Conservation (phyloP, 1,284 basidiomycete species). For the Peniophora sp. region DNA sequence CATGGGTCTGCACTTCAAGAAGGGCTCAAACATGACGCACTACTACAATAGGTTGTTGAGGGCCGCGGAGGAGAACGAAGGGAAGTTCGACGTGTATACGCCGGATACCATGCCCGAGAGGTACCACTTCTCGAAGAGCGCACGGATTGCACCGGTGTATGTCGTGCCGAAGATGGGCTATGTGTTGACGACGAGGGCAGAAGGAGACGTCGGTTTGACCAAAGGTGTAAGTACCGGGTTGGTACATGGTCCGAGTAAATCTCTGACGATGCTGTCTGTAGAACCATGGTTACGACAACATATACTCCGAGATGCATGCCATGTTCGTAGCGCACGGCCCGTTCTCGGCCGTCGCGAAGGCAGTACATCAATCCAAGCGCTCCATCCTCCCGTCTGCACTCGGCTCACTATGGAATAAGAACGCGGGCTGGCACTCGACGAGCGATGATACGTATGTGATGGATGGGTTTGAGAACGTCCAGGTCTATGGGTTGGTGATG, state of each 20-base stretch:
- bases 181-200: constrained; percentile 51
- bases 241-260: background rate
- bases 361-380: constrained; percentile 28
- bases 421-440: constrained; percentile 60
- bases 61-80: constrained; percentile 37
- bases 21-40: constrained; percentile 44
- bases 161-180: constrained; percentile 76
- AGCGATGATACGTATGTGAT: constrained; percentile 62
- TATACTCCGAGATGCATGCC: constrained; percentile 72
- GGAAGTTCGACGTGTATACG: constrained; percentile 72
- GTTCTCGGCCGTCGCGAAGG: constrained; percentile 64
- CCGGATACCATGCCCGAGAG: constrained; percentile 73
- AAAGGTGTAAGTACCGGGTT: constrained; percentile 61
- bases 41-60: constrained; percentile 47
- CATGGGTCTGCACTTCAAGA: constrained; percentile 71
- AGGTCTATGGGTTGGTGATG: constrained; percentile 79
- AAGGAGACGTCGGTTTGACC: constrained; percentile 58
- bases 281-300: constrained; percentile 84
- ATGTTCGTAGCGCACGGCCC: constrained; percentile 89
- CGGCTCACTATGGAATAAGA: constrained; percentile 19
- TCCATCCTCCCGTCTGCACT: constrained; percentile 20
- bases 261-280: constrained; percentile 17
- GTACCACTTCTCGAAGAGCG: constrained; percentile 67
- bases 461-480: constrained; percentile 74
- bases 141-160: constrained; percentile 84